Base-by-base conservation (phyloP, 2,329 filamentous ascomycete species). In the Colletotrichum lupini region DNA sequence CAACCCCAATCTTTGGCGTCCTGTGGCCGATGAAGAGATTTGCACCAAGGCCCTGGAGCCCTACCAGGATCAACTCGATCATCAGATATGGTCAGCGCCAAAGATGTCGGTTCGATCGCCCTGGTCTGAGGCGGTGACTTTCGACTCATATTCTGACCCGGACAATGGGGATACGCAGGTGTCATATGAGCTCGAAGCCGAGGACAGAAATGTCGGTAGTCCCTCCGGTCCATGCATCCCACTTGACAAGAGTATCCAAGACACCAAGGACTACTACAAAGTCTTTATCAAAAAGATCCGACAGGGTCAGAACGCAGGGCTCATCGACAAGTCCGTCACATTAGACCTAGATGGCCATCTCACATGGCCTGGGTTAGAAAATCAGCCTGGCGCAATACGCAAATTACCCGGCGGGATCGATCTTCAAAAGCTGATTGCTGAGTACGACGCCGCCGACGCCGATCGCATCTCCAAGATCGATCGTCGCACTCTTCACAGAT, bases 81-180 rank as follows among this genome's bases (percentile, higher is more conserved):
- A 22, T 3, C 46, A 64, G n/a, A n/a, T 64, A 12, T 64, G 61
- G 46, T 53, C 46, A 24, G 61, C 61, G 32, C 61, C 46, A 8
- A 19, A 19, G 49, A 55, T 30, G 22, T 5, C 6, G 2, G n/a
- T 37, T n/a, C 46, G 28, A 19, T 1, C 2, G 0, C 28, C 46
- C n/a, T 62, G 37, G 37, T 6, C 42, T 16, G 26, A 32, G 7
- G 22, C 52, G 1, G 5, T 2, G 9, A 52, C 24, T 7, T 2
- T 32, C 11, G 11, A 52, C 19, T 9, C 11, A 3, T 2, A 8
- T 19, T 19, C 3, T n/a, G 7, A 3, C 9, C 26, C 26, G 4
- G 14, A 1, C 12, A 19, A 4, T 1, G 14, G 0, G 11, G n/a
- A 12, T 4, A 16, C 24, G 4, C 7, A 4, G 19, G 16, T 22